phyloP scores from a whole-genome alignment of 78 protist genomes.

The Thecamonas trahens region DNA sequence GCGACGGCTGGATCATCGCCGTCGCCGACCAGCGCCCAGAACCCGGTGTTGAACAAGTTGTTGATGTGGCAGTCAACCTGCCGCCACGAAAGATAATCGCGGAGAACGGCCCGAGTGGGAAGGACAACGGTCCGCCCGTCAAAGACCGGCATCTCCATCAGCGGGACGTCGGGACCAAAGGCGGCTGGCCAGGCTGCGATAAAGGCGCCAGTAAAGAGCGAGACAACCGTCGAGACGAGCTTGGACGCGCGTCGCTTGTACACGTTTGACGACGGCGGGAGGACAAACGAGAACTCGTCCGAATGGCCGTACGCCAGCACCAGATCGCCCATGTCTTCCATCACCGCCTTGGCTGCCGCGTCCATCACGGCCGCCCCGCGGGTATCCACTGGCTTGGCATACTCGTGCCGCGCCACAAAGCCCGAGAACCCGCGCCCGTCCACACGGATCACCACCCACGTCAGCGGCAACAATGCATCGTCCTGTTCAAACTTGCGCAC shows the following conservation, averaged over 20 bases:
- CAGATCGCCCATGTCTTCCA: conserved; percentile 49
- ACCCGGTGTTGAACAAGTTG: conserved; percentile 73
- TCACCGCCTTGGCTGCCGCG: conserved; percentile 54
- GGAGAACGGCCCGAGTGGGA: conserved; percentile 58
- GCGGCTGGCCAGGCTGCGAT: conserved; percentile 46
- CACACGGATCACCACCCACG: conserved; percentile 76
- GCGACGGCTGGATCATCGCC: neutral
- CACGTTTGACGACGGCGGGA: conserved; percentile 8
- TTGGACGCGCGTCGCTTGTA: conserved; percentile 28
- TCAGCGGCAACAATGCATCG: conserved; percentile 35
- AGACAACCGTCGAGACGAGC: conserved; percentile 41
- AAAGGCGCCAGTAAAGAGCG: conserved; percentile 53
- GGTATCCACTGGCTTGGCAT: conserved; percentile 66
- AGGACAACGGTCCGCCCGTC: conserved; percentile 82
- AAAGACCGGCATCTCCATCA: conserved; percentile 72
- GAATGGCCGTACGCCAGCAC: conserved; percentile 76
- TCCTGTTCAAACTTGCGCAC: conserved; percentile 74
- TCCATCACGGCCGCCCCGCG: conserved; percentile 66
- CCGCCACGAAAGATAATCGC: conserved; percentile 72
- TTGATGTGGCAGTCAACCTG: conserved; percentile 86
- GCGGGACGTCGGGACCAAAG: conserved; percentile 34
- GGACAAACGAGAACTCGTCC: conserved; percentile 50
- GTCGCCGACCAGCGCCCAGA: conserved; percentile 68
- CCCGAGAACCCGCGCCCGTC: conserved; percentile 73
- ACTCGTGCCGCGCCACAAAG: conserved; percentile 57